Evolutionary conservation across 1,284 basidiomycete genomes (phyloP), one percentile per base, ranked within the genome.

Genomic region (Ganoderma lingzhi): DNA sequence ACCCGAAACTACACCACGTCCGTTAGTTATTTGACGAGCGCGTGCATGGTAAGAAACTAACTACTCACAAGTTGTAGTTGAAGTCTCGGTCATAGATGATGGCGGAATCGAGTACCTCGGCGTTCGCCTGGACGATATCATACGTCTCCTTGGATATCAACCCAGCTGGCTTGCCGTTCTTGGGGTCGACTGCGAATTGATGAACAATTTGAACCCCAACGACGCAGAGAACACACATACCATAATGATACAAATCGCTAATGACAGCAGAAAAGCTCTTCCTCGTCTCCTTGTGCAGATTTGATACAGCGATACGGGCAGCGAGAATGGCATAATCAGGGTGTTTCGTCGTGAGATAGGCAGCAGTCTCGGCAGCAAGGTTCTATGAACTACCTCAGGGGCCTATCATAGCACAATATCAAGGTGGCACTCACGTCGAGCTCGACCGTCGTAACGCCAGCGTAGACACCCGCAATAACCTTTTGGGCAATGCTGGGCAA

Each of bases 21-120:
- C 3, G 74, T 68, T 35, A 42, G 19, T 23, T 8, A 59, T 8
- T 6, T 28, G 2, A 19, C 4, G 17, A 37, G 3, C 4, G 5
- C 23, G 45, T 41, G 23, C 62, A 19, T 37, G 2, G 12, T 1
- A 51, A 35, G 59, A 8, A 5, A 72, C 23, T 10, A 81, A 72
- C 23, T 10, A 81, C 89, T 63, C 71, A 95, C 94, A 85, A 97
- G 82, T 97, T 96, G 85, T 98, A 99, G 81, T 91, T 94, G 85
- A 99, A 99, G 83, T 99, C 97, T 63, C 98, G 96, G 79, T 98
- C 94, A 82, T 98, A 99, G 80, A 99, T 97, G 82, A 99, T 95
- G 28, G 97, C 94, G 35, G 95, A 96, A 81, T 99, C 96, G 59
- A 99, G 88, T 28, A 84, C 82, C 63, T 94, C 91, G 70, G 95